These are phyloP conservation scores for Kernera saxatilis DNA, from an alignment of 345 rosid species.

Conservation along the genomic window DNA sequence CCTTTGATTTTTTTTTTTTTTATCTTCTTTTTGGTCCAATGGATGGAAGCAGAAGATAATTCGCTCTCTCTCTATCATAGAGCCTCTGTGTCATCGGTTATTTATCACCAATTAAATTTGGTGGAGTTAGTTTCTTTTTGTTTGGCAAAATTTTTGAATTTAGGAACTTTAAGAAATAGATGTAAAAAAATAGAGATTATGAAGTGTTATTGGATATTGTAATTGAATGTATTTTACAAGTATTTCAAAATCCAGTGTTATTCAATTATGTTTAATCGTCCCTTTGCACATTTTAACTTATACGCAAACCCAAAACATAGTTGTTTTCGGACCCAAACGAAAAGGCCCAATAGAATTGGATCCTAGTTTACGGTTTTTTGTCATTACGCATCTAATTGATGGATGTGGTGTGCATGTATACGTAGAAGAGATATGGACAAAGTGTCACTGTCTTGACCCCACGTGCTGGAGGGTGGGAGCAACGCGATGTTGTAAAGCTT, in stretches of 20 bases:
- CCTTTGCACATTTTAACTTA: too few species aligned
- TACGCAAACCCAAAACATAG: background rate
- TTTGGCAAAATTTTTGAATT: background rate
- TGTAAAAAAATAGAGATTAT: too few species aligned
- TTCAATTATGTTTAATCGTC: too few species aligned
- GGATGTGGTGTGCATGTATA: background rate
- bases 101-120: conserved; percentile 21
- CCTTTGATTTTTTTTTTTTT: conserved; percentile 10
- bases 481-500: conserved; percentile 19
- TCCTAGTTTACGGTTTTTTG: background rate
- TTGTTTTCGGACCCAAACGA: background rate
- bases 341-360: background rate
- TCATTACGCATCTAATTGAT: background rate
- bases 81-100: conserved; percentile 12
- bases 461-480: conserved; percentile 15
- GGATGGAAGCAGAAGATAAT: conserved; percentile 28
- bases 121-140: conserved; percentile 3
- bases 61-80: background rate
- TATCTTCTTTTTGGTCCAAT: conserved; percentile 32
- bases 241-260: too few species aligned
- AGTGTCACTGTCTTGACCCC: conserved; percentile 9
- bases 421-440: background rate
- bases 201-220: too few species aligned
- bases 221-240: too few species aligned
- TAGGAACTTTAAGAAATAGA: too few species aligned